Conservation (phyloP, 2,329 filamentous ascomycete species). For the Juglanconis oblonga region DNA sequence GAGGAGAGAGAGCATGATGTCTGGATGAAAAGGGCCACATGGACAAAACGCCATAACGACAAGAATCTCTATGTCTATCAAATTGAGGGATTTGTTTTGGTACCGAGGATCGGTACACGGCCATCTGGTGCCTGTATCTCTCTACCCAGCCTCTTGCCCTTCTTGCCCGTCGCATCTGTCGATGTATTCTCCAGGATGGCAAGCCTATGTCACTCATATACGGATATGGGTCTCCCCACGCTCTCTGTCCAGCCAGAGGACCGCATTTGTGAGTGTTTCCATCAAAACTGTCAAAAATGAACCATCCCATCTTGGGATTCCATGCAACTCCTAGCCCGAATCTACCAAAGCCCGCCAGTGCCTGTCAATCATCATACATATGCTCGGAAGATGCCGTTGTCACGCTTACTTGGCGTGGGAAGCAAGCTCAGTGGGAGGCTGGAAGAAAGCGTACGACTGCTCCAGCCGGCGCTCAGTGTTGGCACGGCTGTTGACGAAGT, state of each 20-base stretch:
- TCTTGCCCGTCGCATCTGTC: background rate
- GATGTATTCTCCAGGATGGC: background rate
- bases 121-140: constrained; percentile 2
- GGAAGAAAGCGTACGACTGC: constrained; percentile 40
- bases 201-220: background rate
- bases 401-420: background rate
- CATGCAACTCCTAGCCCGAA: constrained; percentile 19
- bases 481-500: constrained; percentile 81
- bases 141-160: constrained; percentile 2
- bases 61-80: constrained; percentile 17
- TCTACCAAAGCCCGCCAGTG: constrained; percentile 15
- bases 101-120: constrained; percentile 5
- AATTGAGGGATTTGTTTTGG: constrained; percentile 3
- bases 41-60: constrained; percentile 10
- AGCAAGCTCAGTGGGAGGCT: constrained; percentile 15
- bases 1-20: background rate
- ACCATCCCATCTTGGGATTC: constrained; percentile 14
- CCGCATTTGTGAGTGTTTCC: background rate
- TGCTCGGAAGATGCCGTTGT: background rate
- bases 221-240: constrained; percentile 1
- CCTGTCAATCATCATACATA: constrained; percentile 14
- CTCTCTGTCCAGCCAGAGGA: constrained; percentile 8
- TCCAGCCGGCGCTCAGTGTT: constrained; percentile 65
- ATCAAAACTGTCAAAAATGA: constrained; percentile 11
- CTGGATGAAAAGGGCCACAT: background rate